A percentile compares a stretch with the other conserved stretches of the same genome.
Conservation (phyloP, 495 filamentous ascomycete genomes). For the Penicillium canariense region DNA sequence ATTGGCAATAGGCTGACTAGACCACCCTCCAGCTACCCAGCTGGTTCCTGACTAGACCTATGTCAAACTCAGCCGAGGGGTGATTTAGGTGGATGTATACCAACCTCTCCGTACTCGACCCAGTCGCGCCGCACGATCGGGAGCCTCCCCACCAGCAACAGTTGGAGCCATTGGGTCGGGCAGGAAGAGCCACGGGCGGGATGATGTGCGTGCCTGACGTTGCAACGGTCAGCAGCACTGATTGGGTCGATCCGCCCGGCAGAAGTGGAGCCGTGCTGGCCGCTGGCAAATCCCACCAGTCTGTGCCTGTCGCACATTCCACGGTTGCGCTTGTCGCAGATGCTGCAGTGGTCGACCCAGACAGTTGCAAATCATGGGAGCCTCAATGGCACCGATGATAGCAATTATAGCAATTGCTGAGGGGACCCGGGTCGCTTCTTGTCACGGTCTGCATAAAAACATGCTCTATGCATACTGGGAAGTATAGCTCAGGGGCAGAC, state of each 20-base stretch:
- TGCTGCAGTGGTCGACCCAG: background rate
- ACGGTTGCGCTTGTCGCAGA: slow-evolving; percentile 1
- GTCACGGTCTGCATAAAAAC: too few relatives aligned
- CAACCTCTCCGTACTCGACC: too few relatives aligned
- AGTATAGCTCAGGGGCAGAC: too few relatives aligned
- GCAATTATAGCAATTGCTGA: too few relatives aligned
- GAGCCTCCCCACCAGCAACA: slow-evolving; percentile 19
- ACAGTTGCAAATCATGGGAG: background rate
- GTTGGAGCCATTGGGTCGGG: slow-evolving; percentile 29
- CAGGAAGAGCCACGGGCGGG: slow-evolving; percentile 33
- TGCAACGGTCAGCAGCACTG: background rate
- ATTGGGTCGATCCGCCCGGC: slow-evolving; percentile 26
- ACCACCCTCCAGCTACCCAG: too few relatives aligned
- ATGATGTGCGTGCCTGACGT: slow-evolving; percentile 33
- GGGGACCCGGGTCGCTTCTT: too few relatives aligned
- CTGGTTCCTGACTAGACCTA: too few relatives aligned
- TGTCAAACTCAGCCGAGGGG: too few relatives aligned
- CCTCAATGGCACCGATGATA: background rate
- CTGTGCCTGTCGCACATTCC: background rate
- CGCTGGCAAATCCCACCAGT: slow-evolving; percentile 10
- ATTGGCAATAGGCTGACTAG: slow-evolving; percentile 5
- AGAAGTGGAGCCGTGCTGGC: slow-evolving; percentile 10
- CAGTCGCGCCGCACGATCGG: slow-evolving; percentile 15
- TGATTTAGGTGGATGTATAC: too few relatives aligned
- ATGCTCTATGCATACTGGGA: too few relatives aligned